Evolutionary conservation across 257 asterid genomes (phyloP).

Genomic region (Forsythia suspensa): DNA sequence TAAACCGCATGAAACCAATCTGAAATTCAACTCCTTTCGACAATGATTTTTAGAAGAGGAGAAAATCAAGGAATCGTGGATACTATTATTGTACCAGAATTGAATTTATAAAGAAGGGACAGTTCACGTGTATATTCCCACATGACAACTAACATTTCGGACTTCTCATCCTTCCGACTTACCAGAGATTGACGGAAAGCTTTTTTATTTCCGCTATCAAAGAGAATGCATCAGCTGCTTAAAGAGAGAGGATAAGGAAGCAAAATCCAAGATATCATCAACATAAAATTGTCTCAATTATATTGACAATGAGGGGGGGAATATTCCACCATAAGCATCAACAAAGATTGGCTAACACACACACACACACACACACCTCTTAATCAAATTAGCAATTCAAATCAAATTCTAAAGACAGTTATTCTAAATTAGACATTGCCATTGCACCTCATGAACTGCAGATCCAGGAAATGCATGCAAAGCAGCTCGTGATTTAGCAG

Average conservation of each 20-base stretch:
- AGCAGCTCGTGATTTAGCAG: conserved; percentile 78
- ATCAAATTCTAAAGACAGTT: conserved; percentile 9
- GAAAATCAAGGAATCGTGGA: not conserved
- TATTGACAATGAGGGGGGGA: not conserved
- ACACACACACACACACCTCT: not conserved
- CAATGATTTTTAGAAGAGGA: not conserved
- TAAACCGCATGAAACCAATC: conserved; percentile 5
- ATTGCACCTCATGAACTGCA: conserved; percentile 77
- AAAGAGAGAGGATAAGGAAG: not conserved
- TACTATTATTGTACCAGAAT: not conserved
- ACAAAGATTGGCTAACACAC: not conserved
- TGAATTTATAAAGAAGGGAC: conserved; percentile 11
- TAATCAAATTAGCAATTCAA: conserved; percentile 13
- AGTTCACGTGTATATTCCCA: conserved; percentile 3
- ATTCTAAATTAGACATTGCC: conserved; percentile 2
- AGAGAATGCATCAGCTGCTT: not conserved
- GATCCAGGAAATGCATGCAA: conserved; percentile 95
- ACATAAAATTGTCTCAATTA: conserved; percentile 9
- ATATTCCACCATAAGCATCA: conserved; percentile 14
- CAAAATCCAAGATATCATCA: not conserved
- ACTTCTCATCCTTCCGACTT: not conserved
- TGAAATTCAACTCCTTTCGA: not conserved
- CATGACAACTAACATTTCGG: not conserved
- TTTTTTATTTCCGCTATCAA: not conserved
- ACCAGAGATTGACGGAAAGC: not conserved